Conservation (phyloP, 192 early-diverging fungal species). For the Backusella luteola region DNA sequence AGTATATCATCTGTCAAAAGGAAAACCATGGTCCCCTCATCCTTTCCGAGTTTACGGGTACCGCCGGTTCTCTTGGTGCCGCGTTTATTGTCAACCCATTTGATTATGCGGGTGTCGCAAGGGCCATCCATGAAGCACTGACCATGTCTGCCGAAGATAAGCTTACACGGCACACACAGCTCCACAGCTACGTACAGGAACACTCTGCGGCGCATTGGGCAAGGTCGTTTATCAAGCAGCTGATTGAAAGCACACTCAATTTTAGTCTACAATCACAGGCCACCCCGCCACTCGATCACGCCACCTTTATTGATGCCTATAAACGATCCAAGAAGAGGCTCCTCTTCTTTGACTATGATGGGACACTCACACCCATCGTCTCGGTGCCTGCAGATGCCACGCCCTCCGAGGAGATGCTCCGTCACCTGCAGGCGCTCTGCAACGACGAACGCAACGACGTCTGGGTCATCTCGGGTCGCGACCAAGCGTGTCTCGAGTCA, state of each 20-base stretch:
- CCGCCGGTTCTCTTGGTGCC: conserved; percentile 78
- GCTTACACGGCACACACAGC: conserved; percentile 51
- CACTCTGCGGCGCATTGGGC: conserved; percentile 92
- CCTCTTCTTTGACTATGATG: conserved; percentile 96
- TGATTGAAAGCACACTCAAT: conserved; percentile 52
- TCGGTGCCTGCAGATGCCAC: conserved; percentile 83
- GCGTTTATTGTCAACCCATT: conserved; percentile 87
- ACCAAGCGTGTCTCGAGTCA: conserved; percentile 79
- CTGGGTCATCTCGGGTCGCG: conserved; percentile 94
- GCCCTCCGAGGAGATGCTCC: conserved; percentile 86
- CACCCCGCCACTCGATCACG: conserved; percentile 42
- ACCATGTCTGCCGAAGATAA: conserved; percentile 63
- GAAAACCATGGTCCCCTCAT: conserved; percentile 82
- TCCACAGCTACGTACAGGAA: conserved; percentile 74
- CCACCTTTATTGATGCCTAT: conserved; percentile 50
- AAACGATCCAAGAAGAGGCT: conserved; percentile 68
- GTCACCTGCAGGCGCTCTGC: conserved; percentile 62
- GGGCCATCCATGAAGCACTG: conserved; percentile 75
- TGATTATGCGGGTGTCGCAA: conserved; percentile 83
- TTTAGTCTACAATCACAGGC: conserved; percentile 42
- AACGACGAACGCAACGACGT: conserved; percentile 80
- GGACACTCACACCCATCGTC: conserved; percentile 92
- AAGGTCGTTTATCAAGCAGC: conserved; percentile 72
- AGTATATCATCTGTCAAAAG: conserved; percentile 93
- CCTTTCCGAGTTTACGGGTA: conserved; percentile 96